Evolutionary conservation across 139 green algal genomes (phyloP), one percentile per base, ranked within the genome.

Genomic region (Limnomonas spitsbergensis): DNA sequence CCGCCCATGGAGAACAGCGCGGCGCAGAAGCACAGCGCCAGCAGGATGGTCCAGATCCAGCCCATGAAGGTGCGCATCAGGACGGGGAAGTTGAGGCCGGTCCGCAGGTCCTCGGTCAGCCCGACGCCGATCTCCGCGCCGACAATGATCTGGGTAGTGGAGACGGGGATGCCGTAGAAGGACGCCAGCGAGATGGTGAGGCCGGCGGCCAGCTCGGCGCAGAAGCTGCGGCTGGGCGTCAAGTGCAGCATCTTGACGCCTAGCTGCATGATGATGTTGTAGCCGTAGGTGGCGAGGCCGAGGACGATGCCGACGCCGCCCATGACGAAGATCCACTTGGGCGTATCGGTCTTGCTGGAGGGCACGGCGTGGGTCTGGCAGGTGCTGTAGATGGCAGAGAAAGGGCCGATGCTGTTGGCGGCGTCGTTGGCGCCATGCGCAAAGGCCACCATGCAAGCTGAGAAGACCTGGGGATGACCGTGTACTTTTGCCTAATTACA

Each of bases 401-500:
- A 91, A 35, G 90, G 88, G 6, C 93, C 93, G 2, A 90, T 80
- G 61, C 0, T 89, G n/a, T n/a, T n/a, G n/a, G n/a, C n/a, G n/a
- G n/a, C n/a, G n/a, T n/a, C n/a, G n/a, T n/a, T n/a, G n/a, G n/a
- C n/a, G n/a, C n/a, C n/a, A n/a, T n/a, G n/a, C n/a, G n/a, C n/a
- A n/a, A n/a, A n/a, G n/a, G n/a, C 90, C 53, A 93, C 90, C 32
- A 83, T 89, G 72, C 84, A 90, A 1, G 94, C 91, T 31, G 93
- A 94, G 79, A 96, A 88, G 24, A 98, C 91, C 86, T 97, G 93
- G 4, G 92, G 80, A 39, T n/a, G n/a, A n/a, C n/a, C n/a, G n/a
- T n/a, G n/a, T n/a, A n/a, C n/a, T n/a, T n/a, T n/a, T n/a, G n/a
- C n/a, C n/a, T n/a, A n/a, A n/a, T 61, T 20, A 61, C 47, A 61